Conservation (phyloP, 352 stramenopile genomes). For the Globisporangium emineosum region DNA sequence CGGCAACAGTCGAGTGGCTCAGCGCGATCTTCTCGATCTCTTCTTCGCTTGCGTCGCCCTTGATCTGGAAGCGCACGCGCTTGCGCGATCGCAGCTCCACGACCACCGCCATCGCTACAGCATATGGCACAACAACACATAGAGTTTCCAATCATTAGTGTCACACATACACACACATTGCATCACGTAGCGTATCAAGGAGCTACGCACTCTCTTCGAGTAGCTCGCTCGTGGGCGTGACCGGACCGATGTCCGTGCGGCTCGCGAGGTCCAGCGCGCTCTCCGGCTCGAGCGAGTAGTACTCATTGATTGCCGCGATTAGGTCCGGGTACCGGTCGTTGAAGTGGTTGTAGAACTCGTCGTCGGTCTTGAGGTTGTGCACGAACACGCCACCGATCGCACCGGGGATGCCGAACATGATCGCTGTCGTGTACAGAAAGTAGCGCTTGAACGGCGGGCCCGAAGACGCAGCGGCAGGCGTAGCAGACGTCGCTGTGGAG, state of each 20-base stretch:
- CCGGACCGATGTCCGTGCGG: conserved; percentile 67
- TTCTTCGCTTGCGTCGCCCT: conserved; percentile 49
- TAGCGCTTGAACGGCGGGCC: conserved; percentile 64
- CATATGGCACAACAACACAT: neutral
- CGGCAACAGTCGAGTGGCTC: conserved; percentile 28
- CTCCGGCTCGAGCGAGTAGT: conserved; percentile 55
- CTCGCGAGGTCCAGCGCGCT: conserved; percentile 32
- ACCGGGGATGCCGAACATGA: conserved; percentile 77
- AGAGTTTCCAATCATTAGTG: neutral
- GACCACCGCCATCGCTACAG: conserved; percentile 53
- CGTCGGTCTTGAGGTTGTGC: conserved; percentile 80
- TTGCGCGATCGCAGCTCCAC: conserved; percentile 55
- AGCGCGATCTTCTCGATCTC: conserved; percentile 65
- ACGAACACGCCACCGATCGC: conserved; percentile 66
- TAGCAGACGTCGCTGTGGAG: conserved; percentile 10
- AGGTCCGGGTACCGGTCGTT: conserved; percentile 80
- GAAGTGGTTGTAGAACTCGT: conserved; percentile 85
- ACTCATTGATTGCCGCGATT: conserved; percentile 60
- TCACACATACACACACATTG: neutral
- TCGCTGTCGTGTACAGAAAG: conserved; percentile 69
- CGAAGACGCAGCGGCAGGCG: neutral
- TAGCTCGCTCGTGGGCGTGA: conserved; percentile 48
- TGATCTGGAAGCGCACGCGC: conserved; percentile 52
- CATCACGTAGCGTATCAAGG: neutral
- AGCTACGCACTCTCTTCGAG: conserved; percentile 61